phyloP scores from a whole-genome alignment of 2,329 filamentous ascomycete genomes.

The Xylariaceae sp. region DNA sequence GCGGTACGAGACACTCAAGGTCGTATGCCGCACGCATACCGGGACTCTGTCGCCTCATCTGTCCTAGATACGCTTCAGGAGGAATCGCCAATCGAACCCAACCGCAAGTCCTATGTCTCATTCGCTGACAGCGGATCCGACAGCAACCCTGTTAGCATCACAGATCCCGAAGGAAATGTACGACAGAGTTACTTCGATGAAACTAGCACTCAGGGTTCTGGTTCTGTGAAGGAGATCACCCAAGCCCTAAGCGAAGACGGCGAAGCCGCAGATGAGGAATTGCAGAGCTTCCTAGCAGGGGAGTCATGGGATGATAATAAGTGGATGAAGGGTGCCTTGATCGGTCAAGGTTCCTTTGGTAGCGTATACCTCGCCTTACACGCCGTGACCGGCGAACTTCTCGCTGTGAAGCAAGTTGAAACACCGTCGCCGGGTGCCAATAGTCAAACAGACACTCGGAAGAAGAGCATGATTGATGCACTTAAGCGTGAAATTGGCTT shows the following conservation, averaged over 20 bases:
- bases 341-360: conserved; percentile 95
- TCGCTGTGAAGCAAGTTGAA: conserved; percentile 98
- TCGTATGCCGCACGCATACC: conserved; percentile 64
- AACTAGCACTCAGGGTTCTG: conserved; percentile 68
- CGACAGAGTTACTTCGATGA: conserved; percentile 86
- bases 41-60: conserved; percentile 87
- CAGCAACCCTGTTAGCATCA: conserved; percentile 68
- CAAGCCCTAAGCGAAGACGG: conserved; percentile 87
- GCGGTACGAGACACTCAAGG: conserved; percentile 47
- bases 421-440: conserved; percentile 77
- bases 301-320: conserved; percentile 97
- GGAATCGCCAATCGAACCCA: conserved; percentile 82
- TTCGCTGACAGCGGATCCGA: conserved; percentile 78
- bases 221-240: conserved; percentile 81
- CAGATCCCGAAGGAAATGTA: conserved; percentile 72
- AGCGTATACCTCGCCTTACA: conserved; percentile 94
- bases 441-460: conserved; percentile 82
- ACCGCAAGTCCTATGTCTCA: conserved; percentile 95
- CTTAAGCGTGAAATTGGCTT: conserved; percentile 96
- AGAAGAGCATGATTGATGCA: conserved; percentile 97
- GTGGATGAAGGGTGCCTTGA: conserved; percentile 99
- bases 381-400: conserved; percentile 92
- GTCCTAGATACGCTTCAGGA: conserved; percentile 89
- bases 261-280: conserved; percentile 86
- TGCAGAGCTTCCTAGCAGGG: conserved; percentile 86